Evolutionary conservation across 495 filamentous ascomycete species (phyloP).

Genomic region (Letharia lupina): DNA sequence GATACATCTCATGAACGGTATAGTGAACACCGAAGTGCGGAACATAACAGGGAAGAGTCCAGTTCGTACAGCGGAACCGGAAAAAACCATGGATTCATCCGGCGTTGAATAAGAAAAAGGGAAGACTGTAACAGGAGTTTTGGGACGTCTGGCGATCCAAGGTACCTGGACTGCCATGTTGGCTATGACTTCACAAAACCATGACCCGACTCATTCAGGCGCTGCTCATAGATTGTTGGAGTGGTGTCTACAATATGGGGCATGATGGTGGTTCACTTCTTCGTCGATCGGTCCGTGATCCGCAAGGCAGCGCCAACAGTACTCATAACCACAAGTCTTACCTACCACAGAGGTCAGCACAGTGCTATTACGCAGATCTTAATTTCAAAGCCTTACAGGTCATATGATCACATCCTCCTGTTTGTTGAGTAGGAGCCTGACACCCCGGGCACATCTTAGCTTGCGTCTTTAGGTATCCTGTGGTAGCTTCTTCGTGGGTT

Average conservation of each 20-base stretch:
- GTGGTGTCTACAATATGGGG: not conserved
- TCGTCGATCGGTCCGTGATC: not conserved
- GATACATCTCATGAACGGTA: not conserved
- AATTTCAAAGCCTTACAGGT: not conserved
- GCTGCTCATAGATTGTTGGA: not conserved
- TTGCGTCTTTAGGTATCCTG: not conserved
- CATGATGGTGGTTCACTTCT: not conserved
- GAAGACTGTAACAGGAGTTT: not conserved
- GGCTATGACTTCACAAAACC: too few species aligned
- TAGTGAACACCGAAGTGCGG: not conserved
- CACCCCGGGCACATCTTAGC: not conserved
- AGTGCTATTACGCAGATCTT: not conserved
- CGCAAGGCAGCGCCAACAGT: not conserved
- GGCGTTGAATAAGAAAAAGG: not conserved
- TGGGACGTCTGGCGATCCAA: not conserved
- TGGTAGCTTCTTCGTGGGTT: not conserved
- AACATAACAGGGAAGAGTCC: not conserved
- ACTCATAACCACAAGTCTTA: not conserved
- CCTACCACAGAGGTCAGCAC: not conserved
- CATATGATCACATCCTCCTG: not conserved
- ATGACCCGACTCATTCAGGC: too few species aligned
- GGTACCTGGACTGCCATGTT: too few species aligned
- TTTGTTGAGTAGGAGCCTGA: not conserved
- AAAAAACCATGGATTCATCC: not conserved
- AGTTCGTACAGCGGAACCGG: not conserved